Conservation (phyloP, 2,329 filamentous ascomycete genomes). For the Fusarium longipes region DNA sequence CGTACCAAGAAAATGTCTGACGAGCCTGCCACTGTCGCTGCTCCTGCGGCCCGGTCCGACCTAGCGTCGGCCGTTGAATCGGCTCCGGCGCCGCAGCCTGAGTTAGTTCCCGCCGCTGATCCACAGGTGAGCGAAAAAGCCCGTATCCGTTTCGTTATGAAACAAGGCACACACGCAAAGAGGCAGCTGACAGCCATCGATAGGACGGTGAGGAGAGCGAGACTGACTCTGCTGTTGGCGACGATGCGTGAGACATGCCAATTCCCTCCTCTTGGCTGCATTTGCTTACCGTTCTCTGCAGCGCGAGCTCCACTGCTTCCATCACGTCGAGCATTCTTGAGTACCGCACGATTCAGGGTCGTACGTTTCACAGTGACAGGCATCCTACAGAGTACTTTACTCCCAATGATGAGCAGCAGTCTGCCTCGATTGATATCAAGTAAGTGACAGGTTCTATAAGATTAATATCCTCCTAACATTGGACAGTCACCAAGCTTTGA, state of each 20-base stretch:
- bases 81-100: conserved; percentile 27
- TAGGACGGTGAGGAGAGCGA: conserved; percentile 32
- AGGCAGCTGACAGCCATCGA: background rate
- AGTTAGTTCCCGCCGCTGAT: conserved; percentile 35
- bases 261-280: background rate
- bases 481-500: conserved; percentile 40
- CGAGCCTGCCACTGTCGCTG: background rate
- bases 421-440: conserved; percentile 43
- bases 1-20: conserved; percentile 11
- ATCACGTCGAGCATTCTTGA: conserved; percentile 40
- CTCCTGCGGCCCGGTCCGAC: conserved; percentile 25
- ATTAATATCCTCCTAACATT: background rate
- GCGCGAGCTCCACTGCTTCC: conserved; percentile 42
- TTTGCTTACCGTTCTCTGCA: conserved; percentile 8
- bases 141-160: background rate
- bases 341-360: conserved; percentile 40
- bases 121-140: conserved; percentile 17
- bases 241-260: conserved; percentile 20
- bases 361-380: conserved; percentile 41
- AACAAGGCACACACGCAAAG: background rate
- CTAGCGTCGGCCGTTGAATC: conserved; percentile 23
- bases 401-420: conserved; percentile 43
- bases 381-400: conserved; percentile 41
- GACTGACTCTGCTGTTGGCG: conserved; percentile 29
- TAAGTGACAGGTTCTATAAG: background rate